A percentile compares a stretch with the other conserved stretches of the same genome.
Evolutionary conservation across 192 early-diverging fungal genomes (phyloP).

Genomic region (Bifiguratus adelaidae): DNA sequence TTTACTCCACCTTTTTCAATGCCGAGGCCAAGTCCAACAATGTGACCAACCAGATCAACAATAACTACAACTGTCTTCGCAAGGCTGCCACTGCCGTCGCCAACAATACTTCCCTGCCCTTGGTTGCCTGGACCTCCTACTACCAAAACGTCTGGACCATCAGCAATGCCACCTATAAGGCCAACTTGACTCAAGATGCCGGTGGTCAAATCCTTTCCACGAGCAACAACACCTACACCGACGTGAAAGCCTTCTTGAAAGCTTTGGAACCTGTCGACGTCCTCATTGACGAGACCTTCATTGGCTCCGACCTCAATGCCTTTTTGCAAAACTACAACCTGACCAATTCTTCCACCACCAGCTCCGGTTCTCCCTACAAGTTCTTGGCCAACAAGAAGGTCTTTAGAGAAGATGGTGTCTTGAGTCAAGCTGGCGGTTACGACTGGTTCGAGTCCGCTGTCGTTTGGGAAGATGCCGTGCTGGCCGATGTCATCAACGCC

Average conservation of each 20-base stretch:
- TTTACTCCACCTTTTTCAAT: constrained; percentile 59
- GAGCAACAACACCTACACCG: constrained; percentile 17
- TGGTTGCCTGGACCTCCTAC: constrained; percentile 56
- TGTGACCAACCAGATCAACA: constrained; percentile 26
- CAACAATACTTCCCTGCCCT: constrained; percentile 15
- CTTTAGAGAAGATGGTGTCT: constrained; percentile 56
- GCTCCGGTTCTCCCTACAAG: constrained; percentile 30
- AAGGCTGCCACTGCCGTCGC: constrained; percentile 10
- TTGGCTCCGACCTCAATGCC: constrained; percentile 25
- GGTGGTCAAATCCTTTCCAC: constrained; percentile 42
- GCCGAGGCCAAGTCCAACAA: constrained; percentile 35
- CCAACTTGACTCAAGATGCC: constrained; percentile 48
- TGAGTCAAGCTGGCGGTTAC: constrained; percentile 45
- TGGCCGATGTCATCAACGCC: constrained; percentile 60
- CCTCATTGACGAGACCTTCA: constrained; percentile 58
- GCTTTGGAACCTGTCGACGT: constrained; percentile 49
- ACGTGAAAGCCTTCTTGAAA: constrained; percentile 30
- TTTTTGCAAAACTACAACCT: constrained; percentile 49
- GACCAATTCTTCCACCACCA: constrained; percentile 7
- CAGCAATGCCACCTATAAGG: constrained; percentile 44
- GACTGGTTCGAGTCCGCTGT: constrained; percentile 66
- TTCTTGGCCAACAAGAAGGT: constrained; percentile 51
- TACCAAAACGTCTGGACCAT: constrained; percentile 60
- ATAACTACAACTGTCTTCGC: constrained; percentile 49
- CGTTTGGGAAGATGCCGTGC: constrained; percentile 51